Evolutionary conservation across 2,329 filamentous ascomycete genomes (phyloP).

Genomic region (Xylaria sp.): DNA sequence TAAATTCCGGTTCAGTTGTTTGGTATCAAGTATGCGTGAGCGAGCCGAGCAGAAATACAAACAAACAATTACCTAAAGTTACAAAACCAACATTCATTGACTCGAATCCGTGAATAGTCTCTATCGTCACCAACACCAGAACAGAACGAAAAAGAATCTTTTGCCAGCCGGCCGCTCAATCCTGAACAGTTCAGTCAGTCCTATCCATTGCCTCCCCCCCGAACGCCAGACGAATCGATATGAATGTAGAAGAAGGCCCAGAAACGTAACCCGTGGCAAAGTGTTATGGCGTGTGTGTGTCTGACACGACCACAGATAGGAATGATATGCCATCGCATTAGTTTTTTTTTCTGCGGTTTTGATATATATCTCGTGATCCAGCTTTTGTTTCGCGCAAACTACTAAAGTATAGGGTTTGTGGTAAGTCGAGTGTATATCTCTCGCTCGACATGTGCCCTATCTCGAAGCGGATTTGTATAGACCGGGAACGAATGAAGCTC

Average conservation of each 20-base stretch:
- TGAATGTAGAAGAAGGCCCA: neutral
- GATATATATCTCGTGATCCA: neutral
- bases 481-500: neutral
- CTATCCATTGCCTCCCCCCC: neutral
- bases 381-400: neutral
- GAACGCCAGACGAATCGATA: neutral
- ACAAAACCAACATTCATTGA: neutral
- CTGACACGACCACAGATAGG: neutral
- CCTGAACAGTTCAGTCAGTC: neutral
- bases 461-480: neutral
- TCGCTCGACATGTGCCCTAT: neutral
- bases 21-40: constrained; percentile 4
- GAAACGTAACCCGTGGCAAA: neutral
- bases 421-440: neutral
- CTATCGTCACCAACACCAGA: neutral
- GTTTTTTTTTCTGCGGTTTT: neutral
- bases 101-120: neutral
- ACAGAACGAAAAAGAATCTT: neutral
- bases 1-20: neutral
- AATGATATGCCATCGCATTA: neutral
- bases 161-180: neutral
- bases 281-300: neutral
- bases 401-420: neutral
- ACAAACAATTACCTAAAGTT: neutral
- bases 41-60: neutral